phyloP scores from a whole-genome alignment of 2,329 filamentous ascomycete species.

The Metarhizium guizhouense region DNA sequence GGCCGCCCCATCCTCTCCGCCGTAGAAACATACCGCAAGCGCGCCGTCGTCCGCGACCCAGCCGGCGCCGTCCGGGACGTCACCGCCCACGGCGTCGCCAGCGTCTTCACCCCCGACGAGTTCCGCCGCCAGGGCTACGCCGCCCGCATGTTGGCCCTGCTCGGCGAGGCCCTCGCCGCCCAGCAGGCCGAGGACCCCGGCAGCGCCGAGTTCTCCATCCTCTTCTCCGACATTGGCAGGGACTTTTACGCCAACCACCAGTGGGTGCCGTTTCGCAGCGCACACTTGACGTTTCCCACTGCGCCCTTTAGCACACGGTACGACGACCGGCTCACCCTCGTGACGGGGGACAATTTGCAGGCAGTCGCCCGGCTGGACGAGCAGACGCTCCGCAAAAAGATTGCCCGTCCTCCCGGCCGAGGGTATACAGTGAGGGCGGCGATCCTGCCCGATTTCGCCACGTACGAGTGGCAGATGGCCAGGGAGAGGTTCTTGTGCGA shows the following conservation, averaged over 20 bases:
- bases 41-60: conserved; percentile 35
- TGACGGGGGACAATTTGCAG: conserved; percentile 53
- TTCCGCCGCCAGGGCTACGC: conserved; percentile 70
- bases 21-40: conserved; percentile 56
- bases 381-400: conserved; percentile 43
- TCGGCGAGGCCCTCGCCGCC: conserved; percentile 36
- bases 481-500: conserved; percentile 71
- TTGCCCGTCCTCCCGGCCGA: conserved; percentile 24
- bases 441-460: conserved; percentile 22
- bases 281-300: conserved; percentile 55
- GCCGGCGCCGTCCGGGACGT: conserved; percentile 37
- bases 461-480: conserved; percentile 52
- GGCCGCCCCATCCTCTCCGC: conserved; percentile 49
- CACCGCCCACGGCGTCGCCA: conserved; percentile 65
- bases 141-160: conserved; percentile 60
- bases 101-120: conserved; percentile 64
- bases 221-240: conserved; percentile 84
- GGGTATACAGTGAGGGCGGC: conserved; percentile 22
- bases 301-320: conserved; percentile 16
- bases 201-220: conserved; percentile 56
- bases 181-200: conserved; percentile 17
- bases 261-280: conserved; percentile 67
- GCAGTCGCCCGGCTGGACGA: conserved; percentile 58
- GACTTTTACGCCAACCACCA: conserved; percentile 69
- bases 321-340: conserved; percentile 19